Percentiles rank a stretch among this genome's conserved stretches.
Conservation (phyloP, 495 filamentous ascomycete genomes). For the Penicillium longicatenatum region DNA sequence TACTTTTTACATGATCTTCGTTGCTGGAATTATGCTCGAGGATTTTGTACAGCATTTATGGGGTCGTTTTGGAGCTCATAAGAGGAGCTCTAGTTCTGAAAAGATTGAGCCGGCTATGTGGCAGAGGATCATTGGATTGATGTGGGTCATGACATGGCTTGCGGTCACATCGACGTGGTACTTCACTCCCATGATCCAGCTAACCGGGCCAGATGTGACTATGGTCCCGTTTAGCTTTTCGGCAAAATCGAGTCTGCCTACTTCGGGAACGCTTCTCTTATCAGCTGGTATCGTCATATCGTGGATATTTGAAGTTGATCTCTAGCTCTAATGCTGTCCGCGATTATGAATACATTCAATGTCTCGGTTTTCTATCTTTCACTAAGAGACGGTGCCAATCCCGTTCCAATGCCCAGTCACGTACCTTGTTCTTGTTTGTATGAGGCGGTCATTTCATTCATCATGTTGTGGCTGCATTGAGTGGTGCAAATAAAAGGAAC, state of each 20-base stretch:
- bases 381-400: too few relatives aligned
- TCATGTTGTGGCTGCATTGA: too few relatives aligned
- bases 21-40: not conserved
- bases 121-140: conserved; percentile 5
- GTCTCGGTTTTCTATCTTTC: too few relatives aligned
- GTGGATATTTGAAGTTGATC: not conserved
- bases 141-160: conserved; percentile 18
- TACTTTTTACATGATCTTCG: not conserved
- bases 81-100: not conserved
- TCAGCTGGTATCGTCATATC: not conserved
- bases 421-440: too few relatives aligned
- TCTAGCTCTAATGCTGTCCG: not conserved
- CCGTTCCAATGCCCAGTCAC: too few relatives aligned
- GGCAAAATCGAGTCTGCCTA: not conserved
- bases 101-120: not conserved
- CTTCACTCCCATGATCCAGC: conserved; percentile 20
- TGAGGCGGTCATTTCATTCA: too few relatives aligned
- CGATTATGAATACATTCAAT: too few relatives aligned
- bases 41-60: not conserved
- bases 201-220: conserved; percentile 7
- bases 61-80: not conserved
- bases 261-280: not conserved
- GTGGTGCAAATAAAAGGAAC: too few relatives aligned
- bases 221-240: conserved; percentile 12
- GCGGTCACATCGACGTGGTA: conserved; percentile 20